A percentile compares a stretch with the other conserved stretches of the same genome.
These are phyloP conservation scores for Chaetomium strumarium DNA, from an alignment of 2,329 filamentous ascomycete species.

Conservation along the genomic window DNA sequence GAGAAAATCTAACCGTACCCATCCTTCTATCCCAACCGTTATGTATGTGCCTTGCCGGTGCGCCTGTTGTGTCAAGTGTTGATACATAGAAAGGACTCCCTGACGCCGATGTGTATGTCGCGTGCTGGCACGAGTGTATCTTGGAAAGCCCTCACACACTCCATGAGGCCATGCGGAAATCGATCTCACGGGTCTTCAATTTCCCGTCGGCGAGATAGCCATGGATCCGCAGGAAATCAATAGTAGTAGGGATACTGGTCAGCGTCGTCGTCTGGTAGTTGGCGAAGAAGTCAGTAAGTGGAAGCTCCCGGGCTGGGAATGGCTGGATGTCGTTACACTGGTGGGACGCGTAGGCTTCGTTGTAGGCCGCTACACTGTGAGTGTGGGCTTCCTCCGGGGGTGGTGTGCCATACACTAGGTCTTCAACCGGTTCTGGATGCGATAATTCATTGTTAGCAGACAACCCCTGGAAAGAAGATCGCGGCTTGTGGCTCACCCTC, in stretches of 20 bases:
- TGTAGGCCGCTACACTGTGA: constrained; percentile 8
- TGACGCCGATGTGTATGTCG: too few relatives aligned
- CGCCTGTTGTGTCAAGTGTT: too few relatives aligned
- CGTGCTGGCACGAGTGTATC: too few relatives aligned
- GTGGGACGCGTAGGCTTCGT: constrained; percentile 5
- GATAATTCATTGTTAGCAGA: not conserved
- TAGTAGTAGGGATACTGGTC: constrained; percentile 10
- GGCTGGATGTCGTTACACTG: constrained; percentile 1
- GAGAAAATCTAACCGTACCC: too few relatives aligned
- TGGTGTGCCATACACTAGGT: constrained; percentile 20
- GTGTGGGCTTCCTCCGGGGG: constrained; percentile 11
- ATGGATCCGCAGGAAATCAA: not conserved
- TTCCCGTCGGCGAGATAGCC: too few relatives aligned
- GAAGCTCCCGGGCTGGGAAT: not conserved
- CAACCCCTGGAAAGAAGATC: not conserved
- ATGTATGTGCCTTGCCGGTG: too few relatives aligned
- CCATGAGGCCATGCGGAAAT: too few relatives aligned
- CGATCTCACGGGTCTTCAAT: too few relatives aligned
- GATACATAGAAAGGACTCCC: too few relatives aligned
- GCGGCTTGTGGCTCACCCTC: constrained; percentile 9
- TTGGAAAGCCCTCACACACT: too few relatives aligned
- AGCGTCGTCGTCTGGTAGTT: constrained; percentile 5
- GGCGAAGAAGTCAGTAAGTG: not conserved
- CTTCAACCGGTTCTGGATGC: constrained; percentile 17
- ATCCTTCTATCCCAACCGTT: too few relatives aligned